phyloP scores from a whole-genome alignment of 2,329 filamentous ascomycete species.

The Colletotrichum sp. region DNA sequence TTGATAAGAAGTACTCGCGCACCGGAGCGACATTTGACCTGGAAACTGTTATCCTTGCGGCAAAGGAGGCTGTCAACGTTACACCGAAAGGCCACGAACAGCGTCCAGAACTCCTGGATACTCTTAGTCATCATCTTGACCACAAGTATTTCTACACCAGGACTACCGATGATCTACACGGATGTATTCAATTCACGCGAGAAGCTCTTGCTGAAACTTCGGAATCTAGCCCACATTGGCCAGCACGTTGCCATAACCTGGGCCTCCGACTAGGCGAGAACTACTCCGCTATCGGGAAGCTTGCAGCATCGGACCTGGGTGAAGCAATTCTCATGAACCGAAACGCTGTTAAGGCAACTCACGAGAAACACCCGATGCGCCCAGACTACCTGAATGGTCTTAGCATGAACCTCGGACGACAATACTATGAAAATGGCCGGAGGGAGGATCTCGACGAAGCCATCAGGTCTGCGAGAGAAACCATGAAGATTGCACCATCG shows the following conservation, averaged over 20 bases:
- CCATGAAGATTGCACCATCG: neutral
- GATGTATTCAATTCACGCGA: neutral
- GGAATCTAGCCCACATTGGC: neutral
- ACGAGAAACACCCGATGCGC: neutral
- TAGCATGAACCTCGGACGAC: neutral
- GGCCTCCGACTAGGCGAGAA: neutral
- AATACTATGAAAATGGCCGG: rapidly evolving
- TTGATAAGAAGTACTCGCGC: neutral
- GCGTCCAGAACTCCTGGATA: neutral
- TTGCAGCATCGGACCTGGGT: neutral
- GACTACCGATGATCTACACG: neutral
- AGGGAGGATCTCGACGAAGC: neutral
- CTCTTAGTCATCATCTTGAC: neutral
- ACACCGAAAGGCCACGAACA: neutral
- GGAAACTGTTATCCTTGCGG: neutral
- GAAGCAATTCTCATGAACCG: neutral
- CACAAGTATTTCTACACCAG: neutral
- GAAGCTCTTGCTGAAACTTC: neutral
- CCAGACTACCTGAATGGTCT: neutral
- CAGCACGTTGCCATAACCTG: neutral
- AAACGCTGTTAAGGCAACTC: neutral
- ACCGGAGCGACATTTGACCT: neutral
- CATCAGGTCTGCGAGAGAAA: rapidly evolving
- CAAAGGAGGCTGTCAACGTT: neutral
- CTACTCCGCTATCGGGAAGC: neutral